These are phyloP conservation scores for Teunomyces panamensis DNA, from an alignment of 805 yeast genomes.

Conservation along the genomic window DNA sequence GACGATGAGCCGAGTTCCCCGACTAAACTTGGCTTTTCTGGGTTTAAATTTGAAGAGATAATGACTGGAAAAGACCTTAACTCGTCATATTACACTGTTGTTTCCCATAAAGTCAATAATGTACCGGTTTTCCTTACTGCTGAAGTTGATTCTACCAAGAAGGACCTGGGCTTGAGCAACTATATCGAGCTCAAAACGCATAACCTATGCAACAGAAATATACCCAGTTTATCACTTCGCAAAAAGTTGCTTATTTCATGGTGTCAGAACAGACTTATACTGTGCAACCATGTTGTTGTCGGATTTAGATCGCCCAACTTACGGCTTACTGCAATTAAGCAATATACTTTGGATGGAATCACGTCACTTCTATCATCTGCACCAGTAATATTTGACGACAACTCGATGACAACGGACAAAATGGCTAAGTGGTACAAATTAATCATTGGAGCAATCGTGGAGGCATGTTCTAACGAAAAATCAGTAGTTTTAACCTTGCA, in stretches of 20 bases:
- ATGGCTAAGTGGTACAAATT: conserved; percentile 16
- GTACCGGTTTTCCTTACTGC: conserved; percentile 18
- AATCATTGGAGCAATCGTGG: background rate
- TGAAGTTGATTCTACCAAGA: conserved; percentile 20
- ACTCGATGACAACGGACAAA: background rate
- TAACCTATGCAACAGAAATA: conserved; percentile 4
- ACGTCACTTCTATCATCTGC: background rate
- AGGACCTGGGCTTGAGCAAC: conserved; percentile 6
- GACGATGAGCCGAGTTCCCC: conserved; percentile 1
- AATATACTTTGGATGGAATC: conserved; percentile 3
- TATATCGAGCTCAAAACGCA: conserved; percentile 26
- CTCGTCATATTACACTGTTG: conserved; percentile 15
- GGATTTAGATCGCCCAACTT: conserved; percentile 16
- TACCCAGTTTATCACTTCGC: conserved; percentile 3
- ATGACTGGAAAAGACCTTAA: conserved; percentile 9
- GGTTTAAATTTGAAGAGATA: conserved; percentile 20
- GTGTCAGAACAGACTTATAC: conserved; percentile 18
- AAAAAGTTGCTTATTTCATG: conserved; percentile 13
- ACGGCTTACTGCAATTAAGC: conserved; percentile 12
- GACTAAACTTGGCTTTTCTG: conserved; percentile 16
- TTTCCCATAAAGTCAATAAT: conserved; percentile 9
- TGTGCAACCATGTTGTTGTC: conserved; percentile 13
- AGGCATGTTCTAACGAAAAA: background rate
- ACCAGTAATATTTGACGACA: background rate
- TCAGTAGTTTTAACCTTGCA: background rate